Evolutionary conservation across 2,329 filamentous ascomycete genomes (phyloP), one percentile per base, ranked within the genome.

Genomic region (Neonectria neomacrospora): DNA sequence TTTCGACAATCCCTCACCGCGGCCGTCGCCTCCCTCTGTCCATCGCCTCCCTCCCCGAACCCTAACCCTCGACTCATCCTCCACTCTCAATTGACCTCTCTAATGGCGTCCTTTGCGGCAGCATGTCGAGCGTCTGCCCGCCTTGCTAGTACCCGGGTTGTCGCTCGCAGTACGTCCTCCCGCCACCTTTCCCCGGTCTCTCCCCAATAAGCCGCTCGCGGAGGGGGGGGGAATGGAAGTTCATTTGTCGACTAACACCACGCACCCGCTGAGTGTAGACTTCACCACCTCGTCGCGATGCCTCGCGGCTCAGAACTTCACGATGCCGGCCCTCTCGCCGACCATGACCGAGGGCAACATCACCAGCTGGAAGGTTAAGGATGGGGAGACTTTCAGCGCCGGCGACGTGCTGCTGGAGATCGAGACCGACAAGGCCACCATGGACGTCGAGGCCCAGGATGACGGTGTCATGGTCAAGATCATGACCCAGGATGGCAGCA

Each of bases 261-360:
- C 44, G 60, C 65, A 50, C 54, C 61, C 61, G 64, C 60, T 39
- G 52, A 28, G 34, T 69, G 48, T 73, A 93, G 91, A 86, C 72
- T 88, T 92, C 77, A 84, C 86, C 69, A 87, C 89, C 44, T 88
- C 87, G 58, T 80, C 88, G 61, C 81, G 85, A 71, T 84, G 82
- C 72, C 84, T 90, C 71, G 93, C 91, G 53, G 93, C 93, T 23
- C 90, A 94, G 68, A 96, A 94, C 80, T 94, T 96, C 81, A 91
- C 89, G 58, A 97, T 97, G 94, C 93, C 93, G 26, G 93, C 93
- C 42, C 86, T 97, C 67, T 96, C 93, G 66, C 93, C 93, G 59
- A 97, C 93, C 61, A 97, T 97, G 93, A 97, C 93, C 66, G 93
- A 97, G 80, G 93, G 93, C 65, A 96, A 93, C 80, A 96, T 97